Base-by-base conservation (phyloP, 2,329 filamentous ascomycete species). In the Ploettnerulaceae sp. region DNA sequence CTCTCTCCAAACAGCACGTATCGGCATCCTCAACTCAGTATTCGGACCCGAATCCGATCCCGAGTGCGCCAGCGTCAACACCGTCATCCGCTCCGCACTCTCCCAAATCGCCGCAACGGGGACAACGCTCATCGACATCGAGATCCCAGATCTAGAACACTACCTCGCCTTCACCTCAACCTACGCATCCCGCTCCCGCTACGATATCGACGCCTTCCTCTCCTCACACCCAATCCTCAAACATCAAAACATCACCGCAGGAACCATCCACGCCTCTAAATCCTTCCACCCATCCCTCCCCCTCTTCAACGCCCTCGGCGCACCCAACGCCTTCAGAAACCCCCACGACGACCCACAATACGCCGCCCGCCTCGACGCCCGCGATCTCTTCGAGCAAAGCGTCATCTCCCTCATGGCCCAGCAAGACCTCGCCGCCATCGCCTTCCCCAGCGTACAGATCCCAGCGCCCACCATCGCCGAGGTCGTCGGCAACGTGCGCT, bases 141-240 rank as follows among this genome's bases (percentile, higher is more conserved):
- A 58, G 4, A 53, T 65, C 12, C 52, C 56, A 2, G 51, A 61
- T 12, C 34, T 63, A 7, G 53, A 59, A 7, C 47, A 58, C 17
- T 58, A 60, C 32, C 49, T 61, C 31, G 48, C 11, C 7, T 57
- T 55, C 46, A 57, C 57, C 2, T 53, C 57, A 3, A 58, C 54
- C 3, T 64, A 64, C 28, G 28, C 57, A 1, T 51, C 50, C 8
- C 50, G 57, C 8, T 63, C 58, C 8, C 52, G 61, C 12, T 47
- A 49, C 25, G 61, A 66, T 37, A 64, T 66, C 48, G 62, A 65
- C 24, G 56, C 45, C 38, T 62, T 60, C 49, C 51, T 61, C 31
- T 56, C 54, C 18, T 71, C 70, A 54, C 66, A 71, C 45, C 67
- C 70, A 2, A 48, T 61, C 33, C 51, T 63, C 7, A 38, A n/a